A percentile compares a stretch with the other conserved stretches of the same genome.
Evolutionary conservation across 768 basidiomycete genomes (phyloP).

Genomic region (Ephemerocybe angulata): DNA sequence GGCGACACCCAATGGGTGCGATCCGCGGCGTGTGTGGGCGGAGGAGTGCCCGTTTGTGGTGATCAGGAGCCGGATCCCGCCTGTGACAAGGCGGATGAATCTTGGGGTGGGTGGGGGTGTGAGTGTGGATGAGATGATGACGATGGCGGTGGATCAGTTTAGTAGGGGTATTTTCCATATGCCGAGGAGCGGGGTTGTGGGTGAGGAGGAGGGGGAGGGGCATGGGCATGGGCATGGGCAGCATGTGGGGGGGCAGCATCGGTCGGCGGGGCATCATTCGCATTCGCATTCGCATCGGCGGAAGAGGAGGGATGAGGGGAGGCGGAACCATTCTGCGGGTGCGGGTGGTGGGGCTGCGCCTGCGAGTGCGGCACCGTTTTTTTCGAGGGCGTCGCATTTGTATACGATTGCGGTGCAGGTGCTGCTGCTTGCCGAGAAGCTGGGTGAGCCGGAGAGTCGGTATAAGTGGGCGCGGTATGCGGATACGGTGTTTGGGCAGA

Average conservation of each 20-base stretch:
- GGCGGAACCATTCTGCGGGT: neutral
- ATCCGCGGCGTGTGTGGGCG: slow-evolving; percentile 8
- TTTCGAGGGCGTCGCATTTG: slow-evolving; percentile 56
- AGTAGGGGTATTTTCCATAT: slow-evolving; percentile 68
- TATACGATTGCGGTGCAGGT: slow-evolving; percentile 63
- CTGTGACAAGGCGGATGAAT: slow-evolving; percentile 15
- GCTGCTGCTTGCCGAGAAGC: slow-evolving; percentile 55
- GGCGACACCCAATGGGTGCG: no score
- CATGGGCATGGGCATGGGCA: neutral
- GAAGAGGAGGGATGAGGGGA: neutral
- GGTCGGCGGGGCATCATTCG: neutral
- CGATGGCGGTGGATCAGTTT: slow-evolving; percentile 66
- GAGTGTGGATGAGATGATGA: slow-evolving; percentile 53
- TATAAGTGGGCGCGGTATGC: slow-evolving; percentile 59
- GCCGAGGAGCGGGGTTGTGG: slow-evolving; percentile 39
- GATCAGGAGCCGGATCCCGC: slow-evolving; percentile 12
- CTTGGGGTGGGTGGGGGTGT: slow-evolving; percentile 18
- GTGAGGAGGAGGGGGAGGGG: neutral
- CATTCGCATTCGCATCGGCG: neutral
- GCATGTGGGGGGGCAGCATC: slow-evolving; percentile 1
- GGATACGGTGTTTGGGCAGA: slow-evolving; percentile 57
- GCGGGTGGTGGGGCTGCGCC: neutral
- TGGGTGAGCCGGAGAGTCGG: slow-evolving; percentile 42
- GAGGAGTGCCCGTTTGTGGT: slow-evolving; percentile 13
- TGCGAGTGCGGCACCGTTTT: slow-evolving; percentile 20